Evolutionary conservation across 2,329 filamentous ascomycete genomes (phyloP).

Genomic region (Cladosporium sphaerospermum): DNA sequence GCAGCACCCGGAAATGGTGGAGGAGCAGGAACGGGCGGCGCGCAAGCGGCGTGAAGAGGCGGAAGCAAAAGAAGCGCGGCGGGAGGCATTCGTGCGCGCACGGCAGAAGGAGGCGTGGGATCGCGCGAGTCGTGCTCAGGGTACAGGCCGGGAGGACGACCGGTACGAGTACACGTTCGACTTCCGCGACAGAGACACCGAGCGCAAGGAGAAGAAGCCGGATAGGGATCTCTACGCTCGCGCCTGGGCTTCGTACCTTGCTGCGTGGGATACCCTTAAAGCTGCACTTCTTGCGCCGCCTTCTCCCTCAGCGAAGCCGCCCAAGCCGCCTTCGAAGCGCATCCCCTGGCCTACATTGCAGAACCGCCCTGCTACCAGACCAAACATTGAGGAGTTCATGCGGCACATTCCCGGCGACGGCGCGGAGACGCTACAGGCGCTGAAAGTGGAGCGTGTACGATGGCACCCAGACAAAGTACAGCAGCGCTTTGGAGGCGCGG

Average conservation of each 20-base stretch:
- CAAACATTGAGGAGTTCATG: conserved; percentile 65
- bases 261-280: conserved; percentile 27
- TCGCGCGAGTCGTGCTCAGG: conserved; percentile 26
- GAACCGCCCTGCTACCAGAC: conserved; percentile 50
- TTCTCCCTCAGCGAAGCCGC: conserved; percentile 1
- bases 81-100: conserved; percentile 38
- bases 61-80: conserved; percentile 31
- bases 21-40: conserved; percentile 62
- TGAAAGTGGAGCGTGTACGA: conserved; percentile 80
- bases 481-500: conserved; percentile 68
- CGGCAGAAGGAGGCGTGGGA: conserved; percentile 31
- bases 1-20: conserved; percentile 74
- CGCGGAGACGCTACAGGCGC: conserved; percentile 37
- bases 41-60: conserved; percentile 44
- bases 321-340: conserved; percentile 24
- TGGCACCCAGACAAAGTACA: conserved; percentile 99
- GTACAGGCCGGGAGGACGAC: conserved; percentile 37
- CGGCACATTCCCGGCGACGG: conserved; percentile 41
- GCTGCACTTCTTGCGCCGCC: neutral
- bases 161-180: conserved; percentile 43
- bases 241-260: conserved; percentile 25
- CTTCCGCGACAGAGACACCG: conserved; percentile 12
- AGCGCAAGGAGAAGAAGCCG: conserved; percentile 9
- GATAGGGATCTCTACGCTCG: conserved; percentile 18
- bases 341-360: conserved; percentile 70